Percentiles rank a stretch among this genome's conserved stretches.
These are phyloP conservation scores for Rhodomyrtus tomentosa DNA, from an alignment of 345 rosid genomes.

Conservation along the genomic window DNA sequence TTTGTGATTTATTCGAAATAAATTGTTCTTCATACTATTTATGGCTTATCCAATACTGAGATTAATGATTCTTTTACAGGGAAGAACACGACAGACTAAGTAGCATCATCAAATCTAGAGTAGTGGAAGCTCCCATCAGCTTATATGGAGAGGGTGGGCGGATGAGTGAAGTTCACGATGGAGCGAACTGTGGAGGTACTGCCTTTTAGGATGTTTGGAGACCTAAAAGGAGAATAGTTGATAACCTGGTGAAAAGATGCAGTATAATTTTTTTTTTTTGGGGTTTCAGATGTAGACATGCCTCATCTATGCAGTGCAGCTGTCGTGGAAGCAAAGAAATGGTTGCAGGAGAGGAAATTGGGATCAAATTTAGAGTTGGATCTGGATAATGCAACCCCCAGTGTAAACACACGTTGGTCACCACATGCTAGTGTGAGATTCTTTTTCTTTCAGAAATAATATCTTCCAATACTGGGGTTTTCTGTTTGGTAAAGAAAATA, in stretches of 20 bases:
- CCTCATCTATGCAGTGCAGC: conserved; percentile 38
- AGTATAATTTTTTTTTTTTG: conserved; percentile 2
- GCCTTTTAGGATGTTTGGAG: conserved; percentile 12
- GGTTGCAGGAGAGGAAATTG: conserved; percentile 69
- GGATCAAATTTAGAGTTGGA: conserved; percentile 45
- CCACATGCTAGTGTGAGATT: conserved; percentile 22
- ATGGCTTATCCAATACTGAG: not conserved
- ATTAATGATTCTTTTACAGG: conserved; percentile 27
- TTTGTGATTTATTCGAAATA: not conserved
- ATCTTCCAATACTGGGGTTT: not conserved
- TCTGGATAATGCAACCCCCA: conserved; percentile 23
- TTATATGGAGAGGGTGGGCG: conserved; percentile 13
- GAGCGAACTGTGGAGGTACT: conserved; percentile 1
- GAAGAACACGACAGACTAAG: conserved; percentile 66
- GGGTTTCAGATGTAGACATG: conserved; percentile 31
- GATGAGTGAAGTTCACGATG: conserved; percentile 13
- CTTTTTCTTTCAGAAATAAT: not conserved
- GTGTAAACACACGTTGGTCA: conserved; percentile 15
- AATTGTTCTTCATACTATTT: not conserved
- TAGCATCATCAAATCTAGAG: conserved; percentile 62
- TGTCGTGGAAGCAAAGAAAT: conserved; percentile 67
- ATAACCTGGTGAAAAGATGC: not conserved
- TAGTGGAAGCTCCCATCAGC: conserved; percentile 24
- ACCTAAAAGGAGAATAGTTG: not conserved
- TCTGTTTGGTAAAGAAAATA: not conserved